Percentiles rank a stretch among this genome's conserved stretches.
These are phyloP conservation scores for Rhododendron mucronatum DNA, from an alignment of 148 eudicot species.

Conservation along the genomic window DNA sequence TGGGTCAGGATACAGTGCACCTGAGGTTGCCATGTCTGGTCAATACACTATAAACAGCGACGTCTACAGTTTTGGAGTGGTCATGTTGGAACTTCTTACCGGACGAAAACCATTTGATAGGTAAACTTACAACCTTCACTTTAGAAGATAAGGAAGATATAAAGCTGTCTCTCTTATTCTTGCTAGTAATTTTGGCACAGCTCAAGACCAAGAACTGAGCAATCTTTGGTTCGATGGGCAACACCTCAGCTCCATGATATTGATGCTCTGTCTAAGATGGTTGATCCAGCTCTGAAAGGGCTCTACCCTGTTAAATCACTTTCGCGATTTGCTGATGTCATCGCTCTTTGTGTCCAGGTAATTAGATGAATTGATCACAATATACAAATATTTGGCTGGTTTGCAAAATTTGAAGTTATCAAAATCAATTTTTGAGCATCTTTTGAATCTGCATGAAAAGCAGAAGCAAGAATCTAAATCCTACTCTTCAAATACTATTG, in stretches of 20 bases:
- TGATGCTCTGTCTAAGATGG: slow-evolving; percentile 85
- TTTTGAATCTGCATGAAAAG: neutral
- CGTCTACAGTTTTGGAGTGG: slow-evolving; percentile 91
- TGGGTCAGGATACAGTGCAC: slow-evolving; percentile 67
- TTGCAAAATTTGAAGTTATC: neutral
- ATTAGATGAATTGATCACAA: neutral
- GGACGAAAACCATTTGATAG: slow-evolving; percentile 92
- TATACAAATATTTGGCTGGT: neutral
- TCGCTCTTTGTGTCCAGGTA: slow-evolving; percentile 96
- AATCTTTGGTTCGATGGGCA: slow-evolving; percentile 89
- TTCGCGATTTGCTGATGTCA: slow-evolving; percentile 92
- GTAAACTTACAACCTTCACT: slow-evolving; percentile 25
- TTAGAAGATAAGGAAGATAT: neutral
- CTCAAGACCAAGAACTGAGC: slow-evolving; percentile 69
- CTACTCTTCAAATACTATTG: neutral
- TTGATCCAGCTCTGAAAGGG: slow-evolving; percentile 80
- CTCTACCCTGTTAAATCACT: slow-evolving; percentile 88
- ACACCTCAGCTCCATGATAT: slow-evolving; percentile 97
- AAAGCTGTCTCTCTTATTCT: neutral
- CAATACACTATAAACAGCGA: slow-evolving; percentile 87
- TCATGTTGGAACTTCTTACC: slow-evolving; percentile 90
- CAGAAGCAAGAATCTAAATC: neutral
- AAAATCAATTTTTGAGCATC: neutral
- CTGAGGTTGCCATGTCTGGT: slow-evolving; percentile 95
- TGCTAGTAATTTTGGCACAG: slow-evolving; percentile 29